Evolutionary conservation across 345 rosid species (phyloP).

Genomic region (Salix arbutifolia): DNA sequence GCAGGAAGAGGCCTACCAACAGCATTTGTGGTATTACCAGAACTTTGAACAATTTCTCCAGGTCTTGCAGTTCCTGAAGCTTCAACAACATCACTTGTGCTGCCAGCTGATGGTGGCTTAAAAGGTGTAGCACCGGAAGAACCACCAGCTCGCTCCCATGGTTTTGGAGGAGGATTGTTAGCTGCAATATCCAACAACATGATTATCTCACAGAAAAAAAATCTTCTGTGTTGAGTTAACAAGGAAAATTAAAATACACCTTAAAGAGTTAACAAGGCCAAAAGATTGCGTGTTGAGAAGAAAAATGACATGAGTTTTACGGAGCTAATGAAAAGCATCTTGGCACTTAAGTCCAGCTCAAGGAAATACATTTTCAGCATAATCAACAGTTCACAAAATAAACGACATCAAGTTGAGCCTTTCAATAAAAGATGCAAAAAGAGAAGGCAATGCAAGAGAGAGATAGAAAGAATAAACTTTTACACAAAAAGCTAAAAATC

Average conservation of each 20-base stretch:
- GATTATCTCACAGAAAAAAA: neutral
- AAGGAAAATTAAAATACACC: neutral
- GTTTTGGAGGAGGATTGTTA: slow-evolving; percentile 20
- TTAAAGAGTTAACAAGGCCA: neutral
- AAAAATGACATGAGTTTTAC: neutral
- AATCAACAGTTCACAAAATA: neutral
- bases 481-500: neutral
- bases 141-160: slow-evolving; percentile 15
- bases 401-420: neutral
- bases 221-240: too few species aligned
- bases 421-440: neutral
- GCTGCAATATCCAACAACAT: slow-evolving; percentile 9
- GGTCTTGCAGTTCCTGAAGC: slow-evolving; percentile 21
- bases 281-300: neutral
- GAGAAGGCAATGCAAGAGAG: neutral
- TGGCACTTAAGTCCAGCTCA: neutral
- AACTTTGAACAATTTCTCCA: slow-evolving; percentile 10
- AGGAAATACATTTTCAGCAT: neutral
- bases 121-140: slow-evolving; percentile 18
- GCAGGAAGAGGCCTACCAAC: slow-evolving; percentile 8
- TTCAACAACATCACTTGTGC: slow-evolving; percentile 21
- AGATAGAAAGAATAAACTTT: neutral
- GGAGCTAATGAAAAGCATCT: neutral
- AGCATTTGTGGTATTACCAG: slow-evolving; percentile 4
- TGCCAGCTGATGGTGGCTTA: slow-evolving; percentile 21